Evolutionary conservation across 2,329 filamentous ascomycete genomes (phyloP).

Genomic region (Aspergillus puulaauensis): DNA sequence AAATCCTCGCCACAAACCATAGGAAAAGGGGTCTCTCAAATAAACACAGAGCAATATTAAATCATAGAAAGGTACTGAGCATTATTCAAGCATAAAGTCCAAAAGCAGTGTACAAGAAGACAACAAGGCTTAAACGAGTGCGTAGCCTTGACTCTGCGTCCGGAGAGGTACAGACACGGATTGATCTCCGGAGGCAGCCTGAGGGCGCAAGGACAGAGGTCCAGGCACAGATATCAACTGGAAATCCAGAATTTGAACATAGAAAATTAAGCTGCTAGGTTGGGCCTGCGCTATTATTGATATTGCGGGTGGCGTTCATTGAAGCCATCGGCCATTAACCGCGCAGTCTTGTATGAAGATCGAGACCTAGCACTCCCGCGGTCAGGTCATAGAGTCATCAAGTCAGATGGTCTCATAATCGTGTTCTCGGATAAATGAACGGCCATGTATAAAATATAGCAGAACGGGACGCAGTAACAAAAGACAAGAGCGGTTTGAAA

Average conservation of each 20-base stretch:
- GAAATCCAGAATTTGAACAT: constrained; percentile 33
- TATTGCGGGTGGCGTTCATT: constrained; percentile 6
- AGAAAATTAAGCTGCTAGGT: constrained; percentile 18
- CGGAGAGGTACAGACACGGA: constrained; percentile 1
- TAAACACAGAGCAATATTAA: constrained; percentile 8
- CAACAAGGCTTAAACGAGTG: constrained; percentile 8
- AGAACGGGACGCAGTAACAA: constrained; percentile 6
- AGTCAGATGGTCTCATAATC: constrained; percentile 20
- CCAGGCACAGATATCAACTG: constrained; percentile 24
- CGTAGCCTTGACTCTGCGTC: background rate
- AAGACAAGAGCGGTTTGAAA: background rate
- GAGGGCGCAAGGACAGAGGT: background rate
- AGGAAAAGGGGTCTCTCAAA: constrained; percentile 20
- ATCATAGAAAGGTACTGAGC: constrained; percentile 11
- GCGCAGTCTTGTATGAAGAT: background rate
- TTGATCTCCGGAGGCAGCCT: background rate
- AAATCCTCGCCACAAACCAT: constrained; percentile 19
- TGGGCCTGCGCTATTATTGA: constrained; percentile 4
- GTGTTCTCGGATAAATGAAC: constrained; percentile 19
- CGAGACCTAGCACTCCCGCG: constrained; percentile 15
- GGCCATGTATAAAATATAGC: constrained; percentile 11
- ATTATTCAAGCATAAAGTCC: constrained; percentile 17
- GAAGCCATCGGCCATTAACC: constrained; percentile 10
- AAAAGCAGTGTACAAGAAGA: constrained; percentile 25
- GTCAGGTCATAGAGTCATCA: constrained; percentile 30